phyloP scores from a whole-genome alignment of 805 yeast genomes.

The Candida lessepsii region DNA sequence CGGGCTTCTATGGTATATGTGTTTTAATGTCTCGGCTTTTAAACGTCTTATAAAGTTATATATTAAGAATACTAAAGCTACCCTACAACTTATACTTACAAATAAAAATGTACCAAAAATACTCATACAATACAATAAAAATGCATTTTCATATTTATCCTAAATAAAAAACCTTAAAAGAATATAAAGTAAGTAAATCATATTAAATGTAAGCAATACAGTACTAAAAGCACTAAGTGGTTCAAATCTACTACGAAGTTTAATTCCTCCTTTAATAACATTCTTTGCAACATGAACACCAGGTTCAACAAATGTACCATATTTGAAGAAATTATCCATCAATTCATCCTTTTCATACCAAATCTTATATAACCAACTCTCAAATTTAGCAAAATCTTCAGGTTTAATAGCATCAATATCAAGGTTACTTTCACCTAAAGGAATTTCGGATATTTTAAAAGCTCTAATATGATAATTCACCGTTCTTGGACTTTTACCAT shows the following conservation, averaged over 20 bases:
- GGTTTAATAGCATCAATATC: slow-evolving; percentile 44
- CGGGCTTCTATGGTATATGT: too few relatives aligned
- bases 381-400: slow-evolving; percentile 51
- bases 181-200: slow-evolving; percentile 9
- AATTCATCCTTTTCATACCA: slow-evolving; percentile 81
- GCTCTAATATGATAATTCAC: slow-evolving; percentile 67
- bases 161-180: not conserved
- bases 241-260: slow-evolving; percentile 20
- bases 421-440: slow-evolving; percentile 42
- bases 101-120: not conserved
- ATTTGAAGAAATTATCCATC: slow-evolving; percentile 58
- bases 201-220: slow-evolving; percentile 11
- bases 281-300: slow-evolving; percentile 8
- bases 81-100: too few relatives aligned
- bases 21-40: too few relatives aligned
- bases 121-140: not conserved
- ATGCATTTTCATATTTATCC: not conserved
- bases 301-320: slow-evolving; percentile 48
- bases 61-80: too few relatives aligned
- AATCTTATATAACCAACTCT: slow-evolving; percentile 66
- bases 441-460: slow-evolving; percentile 59
- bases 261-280: slow-evolving; percentile 17
- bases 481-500: slow-evolving; percentile 68
- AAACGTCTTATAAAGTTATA: too few relatives aligned
- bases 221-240: slow-evolving; percentile 11